A percentile compares a stretch with the other conserved stretches of the same genome.
phyloP scores from a whole-genome alignment of 176 grass and related monocot species.

The Triticum timopheevii region DNA sequence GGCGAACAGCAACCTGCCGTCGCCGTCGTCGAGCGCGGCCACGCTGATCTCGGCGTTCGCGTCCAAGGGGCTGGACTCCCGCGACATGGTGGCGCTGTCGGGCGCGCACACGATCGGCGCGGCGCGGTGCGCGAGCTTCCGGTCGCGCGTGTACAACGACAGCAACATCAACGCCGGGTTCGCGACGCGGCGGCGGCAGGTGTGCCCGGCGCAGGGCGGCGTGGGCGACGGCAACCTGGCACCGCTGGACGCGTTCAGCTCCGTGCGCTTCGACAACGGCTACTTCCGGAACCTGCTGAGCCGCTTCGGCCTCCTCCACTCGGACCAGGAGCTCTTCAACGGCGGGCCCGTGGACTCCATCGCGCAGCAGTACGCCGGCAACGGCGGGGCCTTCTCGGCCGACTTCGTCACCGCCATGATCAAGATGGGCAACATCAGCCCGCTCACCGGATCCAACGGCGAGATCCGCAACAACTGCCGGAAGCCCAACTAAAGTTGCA shows the following conservation, averaged over 20 bases:
- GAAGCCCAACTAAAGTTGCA: constrained; percentile 41
- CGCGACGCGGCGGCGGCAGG: constrained; percentile 24
- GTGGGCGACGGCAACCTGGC: constrained; percentile 61
- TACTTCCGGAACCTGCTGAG: constrained; percentile 60
- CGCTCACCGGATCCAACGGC: constrained; percentile 57
- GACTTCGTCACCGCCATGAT: constrained; percentile 65
- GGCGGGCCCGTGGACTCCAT: constrained; percentile 44
- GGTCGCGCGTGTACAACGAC: constrained; percentile 70
- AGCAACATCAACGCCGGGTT: constrained; percentile 54
- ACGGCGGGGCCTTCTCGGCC: constrained; percentile 13
- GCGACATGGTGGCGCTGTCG: constrained; percentile 77
- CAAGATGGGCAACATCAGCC: constrained; percentile 69
- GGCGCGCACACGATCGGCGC: constrained; percentile 87
- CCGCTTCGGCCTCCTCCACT: constrained; percentile 55
- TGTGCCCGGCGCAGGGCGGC: constrained; percentile 27
- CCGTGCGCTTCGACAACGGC: constrained; percentile 58
- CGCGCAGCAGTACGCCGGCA: constrained; percentile 45
- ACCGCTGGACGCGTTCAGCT: constrained; percentile 47
- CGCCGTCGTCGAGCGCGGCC: constrained; percentile 42
- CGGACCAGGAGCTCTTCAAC: constrained; percentile 71
- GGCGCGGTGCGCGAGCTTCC: constrained; percentile 65
- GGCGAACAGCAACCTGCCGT: constrained; percentile 72
- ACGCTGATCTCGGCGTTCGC: constrained; percentile 54
- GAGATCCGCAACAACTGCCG: constrained; percentile 76
- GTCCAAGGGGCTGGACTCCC: constrained; percentile 56